These are phyloP conservation scores for Coemansia sp. DNA, from an alignment of 192 early-diverging fungal species.

Conservation along the genomic window DNA sequence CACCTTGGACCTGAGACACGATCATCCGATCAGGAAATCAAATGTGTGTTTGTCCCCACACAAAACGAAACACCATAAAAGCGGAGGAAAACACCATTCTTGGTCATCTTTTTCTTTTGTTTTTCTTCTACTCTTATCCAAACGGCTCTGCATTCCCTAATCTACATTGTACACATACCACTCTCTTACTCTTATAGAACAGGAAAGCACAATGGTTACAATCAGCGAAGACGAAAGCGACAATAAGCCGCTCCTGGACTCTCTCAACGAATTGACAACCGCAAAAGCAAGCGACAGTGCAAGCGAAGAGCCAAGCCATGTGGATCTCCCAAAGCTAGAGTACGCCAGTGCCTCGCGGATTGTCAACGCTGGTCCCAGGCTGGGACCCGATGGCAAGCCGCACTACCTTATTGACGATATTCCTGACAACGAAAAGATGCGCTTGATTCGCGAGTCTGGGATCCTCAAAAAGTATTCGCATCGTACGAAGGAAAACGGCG, in stretches of 20 bases:
- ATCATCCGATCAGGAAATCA: no score
- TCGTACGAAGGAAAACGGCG: constrained; percentile 12
- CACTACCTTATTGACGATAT: constrained; percentile 56
- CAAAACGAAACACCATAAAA: no score
- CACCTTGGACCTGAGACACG: no score
- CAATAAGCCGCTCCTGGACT: constrained; percentile 34
- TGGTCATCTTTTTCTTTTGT: no score
- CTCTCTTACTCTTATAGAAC: not conserved
- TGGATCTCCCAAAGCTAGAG: constrained; percentile 35
- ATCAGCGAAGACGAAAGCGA: constrained; percentile 38
- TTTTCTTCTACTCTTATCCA: no score
- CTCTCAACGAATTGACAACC: constrained; percentile 18
- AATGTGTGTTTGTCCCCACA: no score
- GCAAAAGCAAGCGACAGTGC: not conserved
- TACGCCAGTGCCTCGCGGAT: constrained; percentile 39
- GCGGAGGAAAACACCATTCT: no score
- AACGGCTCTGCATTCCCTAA: not conserved
- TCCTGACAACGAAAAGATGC: constrained; percentile 51
- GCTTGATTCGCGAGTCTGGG: constrained; percentile 51
- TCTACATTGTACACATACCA: not conserved
- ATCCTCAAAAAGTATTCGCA: constrained; percentile 41
- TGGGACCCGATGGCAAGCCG: constrained; percentile 43
- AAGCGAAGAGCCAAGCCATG: not conserved
- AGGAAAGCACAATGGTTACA: constrained; percentile 19
- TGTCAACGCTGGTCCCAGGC: constrained; percentile 35